Base-by-base conservation (phyloP, 192 early-diverging fungal genomes). In the Funneliformis mosseae region DNA sequence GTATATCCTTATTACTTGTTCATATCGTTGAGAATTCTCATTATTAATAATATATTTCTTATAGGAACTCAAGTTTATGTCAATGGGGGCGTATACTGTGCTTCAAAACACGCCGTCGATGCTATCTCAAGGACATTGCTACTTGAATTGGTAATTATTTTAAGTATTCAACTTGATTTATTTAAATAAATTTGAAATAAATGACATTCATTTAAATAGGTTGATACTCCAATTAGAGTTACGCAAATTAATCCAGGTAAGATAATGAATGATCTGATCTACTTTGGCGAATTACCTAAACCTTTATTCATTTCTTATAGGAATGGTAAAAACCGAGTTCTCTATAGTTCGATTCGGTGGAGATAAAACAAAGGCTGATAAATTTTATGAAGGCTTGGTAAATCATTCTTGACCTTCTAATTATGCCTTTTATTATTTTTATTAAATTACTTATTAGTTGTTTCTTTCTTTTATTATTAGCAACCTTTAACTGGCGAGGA, bases 291-390 rank as follows among this genome's bases (percentile, higher is more conserved):
- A 64, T 25, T 48, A 48, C 70, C 8, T 5, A n/a, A 16, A n/a
- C 11, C 18, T n/a, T 46, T 77, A 12, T 27, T 33, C 45, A n/a
- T 61, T 27, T 45, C 28, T 76, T 60, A 11, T 38, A 84, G 83
- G 84, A 4, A 89, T 92, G 89, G 96, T 96, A 7, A 92, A 98
- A 84, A 98, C 96, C 0, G 96, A 98, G 82, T 98, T 97, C 90
- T 93, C 91, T 18, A 85, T 93, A 18, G 89, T 98, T 8, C 88
- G 97, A 12, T 96, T 92, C 84, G 41, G 80, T 38, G 91, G 93
- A 0, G 94, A 96, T 42, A 86, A 88, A 72, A 64, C 59, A 5
- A 92, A 85, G 78, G 94, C 94, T 0, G 88, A 89, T 28, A 74
- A 84, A 21, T 95, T 97, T 27, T 97, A 97, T 85, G 88, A 90